Percentiles rank a stretch among this genome's conserved stretches.
phyloP scores from a whole-genome alignment of 129 eudicot species.

The Flaveria bidentis region DNA sequence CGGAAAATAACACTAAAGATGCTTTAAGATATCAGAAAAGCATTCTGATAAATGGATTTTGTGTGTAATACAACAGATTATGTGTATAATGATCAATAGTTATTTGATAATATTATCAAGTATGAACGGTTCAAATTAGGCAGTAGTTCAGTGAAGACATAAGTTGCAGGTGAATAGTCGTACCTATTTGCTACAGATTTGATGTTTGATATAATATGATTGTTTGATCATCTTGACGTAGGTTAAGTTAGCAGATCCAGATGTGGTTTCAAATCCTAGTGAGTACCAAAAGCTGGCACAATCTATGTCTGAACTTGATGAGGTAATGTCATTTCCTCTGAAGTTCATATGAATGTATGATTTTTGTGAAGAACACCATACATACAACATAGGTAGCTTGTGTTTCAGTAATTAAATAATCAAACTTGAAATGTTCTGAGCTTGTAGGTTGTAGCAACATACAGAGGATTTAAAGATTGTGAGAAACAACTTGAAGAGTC shows the following conservation, averaged over 20 bases:
- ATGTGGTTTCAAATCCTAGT: constrained; percentile 83
- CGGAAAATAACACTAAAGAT: background rate
- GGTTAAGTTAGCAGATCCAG: constrained; percentile 97
- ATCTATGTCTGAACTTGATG: constrained; percentile 87
- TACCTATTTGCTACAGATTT: constrained; percentile 1
- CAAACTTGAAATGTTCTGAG: constrained; percentile 10
- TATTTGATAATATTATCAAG: background rate
- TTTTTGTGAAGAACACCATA: constrained; percentile 11
- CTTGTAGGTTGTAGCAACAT: constrained; percentile 80
- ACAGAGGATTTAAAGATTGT: constrained; percentile 78
- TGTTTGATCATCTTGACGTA: constrained; percentile 30
- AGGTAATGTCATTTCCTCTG: constrained; percentile 41
- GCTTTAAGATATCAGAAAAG: background rate
- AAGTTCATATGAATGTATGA: background rate
- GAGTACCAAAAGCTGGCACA: constrained; percentile 95
- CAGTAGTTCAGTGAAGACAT: background rate
- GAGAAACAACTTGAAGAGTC: constrained; percentile 93
- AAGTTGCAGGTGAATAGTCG: constrained; percentile 11
- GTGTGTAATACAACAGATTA: background rate
- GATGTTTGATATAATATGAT: constrained; percentile 16
- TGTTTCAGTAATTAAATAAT: constrained; percentile 3
- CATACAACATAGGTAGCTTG: background rate
- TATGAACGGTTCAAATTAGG: background rate
- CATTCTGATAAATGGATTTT: background rate
- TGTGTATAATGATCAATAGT: background rate